Evolutionary conservation across 2,329 filamentous ascomycete species (phyloP).

Genomic region (Alternaria ventricosa): DNA sequence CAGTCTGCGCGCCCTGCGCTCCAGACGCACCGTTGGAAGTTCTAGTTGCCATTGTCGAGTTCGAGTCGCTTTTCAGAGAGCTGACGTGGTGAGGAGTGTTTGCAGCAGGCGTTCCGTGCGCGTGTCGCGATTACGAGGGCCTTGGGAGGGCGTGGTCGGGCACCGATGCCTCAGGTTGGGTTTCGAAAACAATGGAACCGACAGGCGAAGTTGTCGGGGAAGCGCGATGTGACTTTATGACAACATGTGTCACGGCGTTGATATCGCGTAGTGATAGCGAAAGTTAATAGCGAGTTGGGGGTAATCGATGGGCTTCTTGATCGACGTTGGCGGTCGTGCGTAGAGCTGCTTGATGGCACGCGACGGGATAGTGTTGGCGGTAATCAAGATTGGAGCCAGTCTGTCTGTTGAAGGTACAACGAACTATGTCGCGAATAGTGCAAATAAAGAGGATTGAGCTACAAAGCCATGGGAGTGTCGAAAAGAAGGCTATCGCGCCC

Average conservation of each 20-base stretch:
- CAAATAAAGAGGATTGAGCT: neutral
- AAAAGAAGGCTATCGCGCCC: neutral
- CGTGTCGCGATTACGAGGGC: neutral
- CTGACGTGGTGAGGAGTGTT: neutral
- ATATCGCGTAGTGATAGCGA: neutral
- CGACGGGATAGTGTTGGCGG: neutral
- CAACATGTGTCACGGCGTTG: neutral
- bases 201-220: neutral
- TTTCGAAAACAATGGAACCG: neutral
- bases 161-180: conserved; percentile 16
- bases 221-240: neutral
- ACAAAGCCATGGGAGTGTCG: neutral
- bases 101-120: neutral
- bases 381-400: neutral
- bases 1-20: conserved; percentile 39
- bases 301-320: neutral
- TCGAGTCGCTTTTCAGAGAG: neutral
- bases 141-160: conserved; percentile 5
- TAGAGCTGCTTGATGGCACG: neutral
- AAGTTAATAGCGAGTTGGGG: neutral
- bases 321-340: neutral
- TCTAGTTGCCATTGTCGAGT: conserved; percentile 12
- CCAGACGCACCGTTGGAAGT: conserved; percentile 44
- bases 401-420: neutral
- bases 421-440: neutral